Percentiles rank a stretch among this genome's conserved stretches.
Conservation (phyloP, 495 filamentous ascomycete species). For the Xylaria venustula region DNA sequence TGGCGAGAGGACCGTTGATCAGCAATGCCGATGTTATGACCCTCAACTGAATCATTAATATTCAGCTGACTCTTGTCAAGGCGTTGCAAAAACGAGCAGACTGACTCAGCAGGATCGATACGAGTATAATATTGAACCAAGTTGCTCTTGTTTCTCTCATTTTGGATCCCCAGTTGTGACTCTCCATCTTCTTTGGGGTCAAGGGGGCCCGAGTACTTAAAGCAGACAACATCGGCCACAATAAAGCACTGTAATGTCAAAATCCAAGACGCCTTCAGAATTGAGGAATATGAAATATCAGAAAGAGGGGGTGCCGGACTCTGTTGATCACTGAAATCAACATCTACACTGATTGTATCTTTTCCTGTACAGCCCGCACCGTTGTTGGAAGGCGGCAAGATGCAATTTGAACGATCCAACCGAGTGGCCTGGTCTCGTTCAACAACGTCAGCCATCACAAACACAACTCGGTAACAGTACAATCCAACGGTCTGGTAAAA, state of each 20-base stretch:
- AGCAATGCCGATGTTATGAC: background rate
- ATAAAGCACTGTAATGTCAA: slow-evolving; percentile 7
- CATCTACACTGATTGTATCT: slow-evolving; percentile 6
- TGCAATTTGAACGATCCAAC: background rate
- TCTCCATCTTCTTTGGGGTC: background rate
- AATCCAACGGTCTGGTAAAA: background rate
- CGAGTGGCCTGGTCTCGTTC: slow-evolving; percentile 1
- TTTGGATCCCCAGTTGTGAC: background rate
- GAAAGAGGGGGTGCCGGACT: background rate
- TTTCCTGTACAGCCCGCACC: background rate
- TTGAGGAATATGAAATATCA: background rate
- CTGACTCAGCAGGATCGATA: background rate
- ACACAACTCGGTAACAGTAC: background rate
- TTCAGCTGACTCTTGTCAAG: background rate
- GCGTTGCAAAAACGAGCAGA: slow-evolving; percentile 8
- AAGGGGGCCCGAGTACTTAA: slow-evolving; percentile 1
- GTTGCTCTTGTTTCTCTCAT: background rate
- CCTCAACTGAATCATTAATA: background rate
- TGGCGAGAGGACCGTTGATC: slow-evolving; percentile 4
- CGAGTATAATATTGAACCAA: slow-evolving; percentile 3
- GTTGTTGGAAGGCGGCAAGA: background rate
- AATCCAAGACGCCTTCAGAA: slow-evolving; percentile 3
- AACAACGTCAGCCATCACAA: background rate
- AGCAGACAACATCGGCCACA: slow-evolving; percentile 8
- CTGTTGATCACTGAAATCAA: background rate